These are phyloP conservation scores for Schizosaccharomyces osmophilus DNA, from an alignment of 805 yeast species.

Conservation along the genomic window DNA sequence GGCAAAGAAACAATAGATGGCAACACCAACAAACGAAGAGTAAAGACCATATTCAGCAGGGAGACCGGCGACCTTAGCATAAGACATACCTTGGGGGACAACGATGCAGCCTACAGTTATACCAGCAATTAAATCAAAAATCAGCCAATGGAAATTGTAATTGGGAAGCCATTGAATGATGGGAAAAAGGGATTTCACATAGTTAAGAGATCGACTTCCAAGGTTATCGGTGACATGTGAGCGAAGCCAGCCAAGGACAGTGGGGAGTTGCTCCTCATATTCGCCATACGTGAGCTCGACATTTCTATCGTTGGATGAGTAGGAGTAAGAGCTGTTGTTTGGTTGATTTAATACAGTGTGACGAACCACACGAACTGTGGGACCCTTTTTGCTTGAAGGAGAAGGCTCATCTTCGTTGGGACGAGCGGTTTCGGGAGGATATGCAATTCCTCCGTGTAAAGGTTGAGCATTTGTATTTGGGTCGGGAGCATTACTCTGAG, in stretches of 20 bases:
- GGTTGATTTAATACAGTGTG: background rate
- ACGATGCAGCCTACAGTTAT: slow-evolving; percentile 78
- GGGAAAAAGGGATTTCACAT: slow-evolving; percentile 49
- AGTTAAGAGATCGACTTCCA: slow-evolving; percentile 11
- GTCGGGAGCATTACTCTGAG: no score
- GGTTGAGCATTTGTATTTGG: no score
- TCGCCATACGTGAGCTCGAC: background rate
- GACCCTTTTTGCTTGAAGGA: background rate
- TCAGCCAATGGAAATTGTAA: slow-evolving; percentile 58
- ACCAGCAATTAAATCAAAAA: slow-evolving; percentile 72
- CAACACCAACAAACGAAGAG: slow-evolving; percentile 77
- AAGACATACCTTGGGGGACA: slow-evolving; percentile 91
- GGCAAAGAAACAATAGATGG: slow-evolving; percentile 72
- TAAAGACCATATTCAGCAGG: slow-evolving; percentile 69
- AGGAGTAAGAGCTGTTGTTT: background rate
- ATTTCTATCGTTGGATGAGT: background rate
- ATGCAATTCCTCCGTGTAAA: no score
- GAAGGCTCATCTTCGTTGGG: no score
- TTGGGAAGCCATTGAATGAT: slow-evolving; percentile 63
- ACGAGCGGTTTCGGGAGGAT: no score
- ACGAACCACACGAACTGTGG: background rate
- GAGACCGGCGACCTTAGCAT: slow-evolving; percentile 66
- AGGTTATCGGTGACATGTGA: background rate
- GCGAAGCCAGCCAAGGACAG: background rate
- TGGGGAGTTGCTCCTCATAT: background rate